A percentile compares a stretch with the other conserved stretches of the same genome.
phyloP scores from a whole-genome alignment of 192 early-diverging fungal genomes.

The Backusella westeae region DNA sequence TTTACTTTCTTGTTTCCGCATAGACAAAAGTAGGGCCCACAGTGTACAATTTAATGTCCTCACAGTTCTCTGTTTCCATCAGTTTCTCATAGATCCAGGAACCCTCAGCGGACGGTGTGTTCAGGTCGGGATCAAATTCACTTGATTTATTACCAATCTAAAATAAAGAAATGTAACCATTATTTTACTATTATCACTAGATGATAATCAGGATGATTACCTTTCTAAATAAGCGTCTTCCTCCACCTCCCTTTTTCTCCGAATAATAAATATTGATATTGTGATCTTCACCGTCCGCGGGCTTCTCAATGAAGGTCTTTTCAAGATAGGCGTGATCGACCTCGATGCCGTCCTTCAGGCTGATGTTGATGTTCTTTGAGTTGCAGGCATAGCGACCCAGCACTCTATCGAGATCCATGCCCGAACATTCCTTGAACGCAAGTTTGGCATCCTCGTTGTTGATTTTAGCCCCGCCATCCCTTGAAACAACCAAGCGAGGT shows the following conservation, averaged over 20 bases:
- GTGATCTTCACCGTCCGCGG: slow-evolving; percentile 92
- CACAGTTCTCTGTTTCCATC: slow-evolving; percentile 90
- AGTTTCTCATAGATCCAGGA: slow-evolving; percentile 97
- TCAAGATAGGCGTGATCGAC: slow-evolving; percentile 68
- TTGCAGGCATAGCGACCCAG: slow-evolving; percentile 6
- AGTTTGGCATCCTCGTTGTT: slow-evolving; percentile 14
- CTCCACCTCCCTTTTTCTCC: slow-evolving; percentile 76
- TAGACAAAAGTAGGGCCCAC: slow-evolving; percentile 86
- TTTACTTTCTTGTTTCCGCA: slow-evolving; percentile 92
- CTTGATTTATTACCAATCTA: slow-evolving; percentile 93
- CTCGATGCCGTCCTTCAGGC: slow-evolving; percentile 58
- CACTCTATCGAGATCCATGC: slow-evolving; percentile 26
- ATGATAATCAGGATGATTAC: slow-evolving; percentile 10
- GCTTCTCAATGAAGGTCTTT: slow-evolving; percentile 99
- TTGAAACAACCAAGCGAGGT: slow-evolving; percentile 62
- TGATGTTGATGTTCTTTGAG: neutral
- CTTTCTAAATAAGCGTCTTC: slow-evolving; percentile 76
- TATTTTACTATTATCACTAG: neutral
- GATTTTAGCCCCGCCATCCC: slow-evolving; percentile 63
- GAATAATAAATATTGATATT: slow-evolving; percentile 96
- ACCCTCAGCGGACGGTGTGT: slow-evolving; percentile 65
- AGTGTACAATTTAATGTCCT: slow-evolving; percentile 98
- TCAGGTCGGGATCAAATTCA: slow-evolving; percentile 76
- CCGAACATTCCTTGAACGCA: slow-evolving; percentile 24
- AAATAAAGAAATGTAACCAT: neutral